Evolutionary conservation across 1,284 basidiomycete genomes (phyloP), one percentile per base, ranked within the genome.

Genomic region (Ustilago xerochloae): DNA sequence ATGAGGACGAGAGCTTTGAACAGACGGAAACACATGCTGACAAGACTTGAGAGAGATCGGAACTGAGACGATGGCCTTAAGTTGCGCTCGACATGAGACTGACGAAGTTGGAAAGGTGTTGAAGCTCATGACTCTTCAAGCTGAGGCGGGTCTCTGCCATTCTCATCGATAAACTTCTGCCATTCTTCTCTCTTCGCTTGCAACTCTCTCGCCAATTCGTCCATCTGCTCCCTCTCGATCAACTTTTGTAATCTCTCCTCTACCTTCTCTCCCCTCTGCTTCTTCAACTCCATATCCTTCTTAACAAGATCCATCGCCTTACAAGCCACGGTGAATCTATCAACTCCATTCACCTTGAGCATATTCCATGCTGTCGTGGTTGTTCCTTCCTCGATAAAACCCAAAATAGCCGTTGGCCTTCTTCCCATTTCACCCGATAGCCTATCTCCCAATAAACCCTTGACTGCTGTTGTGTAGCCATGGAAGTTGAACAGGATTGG

Each of bases 401-500:
- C 86, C 22, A 81, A 71, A 13, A 54, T 30, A 13, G 41, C 51
- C 1, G 41, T 59, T 1, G 52, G 58, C 8, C 63, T 24, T 2
- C 57, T 20, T 3, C 63, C 58, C 35, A 29, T 39, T 38, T 75
- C 65, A 10, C 54, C 54, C 1, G 72, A 29, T 18, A 63, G 32
- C 15, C 77, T 60, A n/a, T 70, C 77, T 18, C 71, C 67, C 16
- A 79, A 46, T 22, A 81, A 53, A 6, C 58, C 51, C 33, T 70
- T 62, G 18, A 80, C 62, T 6, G 62, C 65, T 12, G 62, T 52
- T 6, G 73, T 55, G 32, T 92, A 93, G 2, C 92, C 91, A 84
- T 94, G 93, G 86, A 61, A 79, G 53, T 79, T 84, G 86, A 93
- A 88, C 79, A 92, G 88, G 45, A 94, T 86, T 0, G 89, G 88